Conservation (phyloP, 2,329 filamentous ascomycete species). For the Diaporthe destruens region DNA sequence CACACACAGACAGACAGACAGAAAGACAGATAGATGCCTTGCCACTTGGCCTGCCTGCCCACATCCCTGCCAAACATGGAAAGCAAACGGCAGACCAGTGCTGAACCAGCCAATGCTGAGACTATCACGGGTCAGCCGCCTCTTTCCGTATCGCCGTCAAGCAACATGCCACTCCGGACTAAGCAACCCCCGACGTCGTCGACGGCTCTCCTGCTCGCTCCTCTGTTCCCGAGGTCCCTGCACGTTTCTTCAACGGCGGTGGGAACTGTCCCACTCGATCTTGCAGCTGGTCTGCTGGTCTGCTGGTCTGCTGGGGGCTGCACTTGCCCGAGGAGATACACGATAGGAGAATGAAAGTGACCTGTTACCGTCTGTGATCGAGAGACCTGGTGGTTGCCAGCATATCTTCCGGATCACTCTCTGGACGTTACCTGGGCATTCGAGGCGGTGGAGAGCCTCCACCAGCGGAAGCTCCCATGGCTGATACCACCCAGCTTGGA, state of each 20-base stretch:
- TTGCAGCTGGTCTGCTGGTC: conserved; percentile 2
- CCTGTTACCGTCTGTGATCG: background rate
- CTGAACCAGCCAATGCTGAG: conserved; percentile 2
- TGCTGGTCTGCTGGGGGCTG: background rate
- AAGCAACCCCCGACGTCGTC: background rate
- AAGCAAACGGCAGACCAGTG: conserved; percentile 1
- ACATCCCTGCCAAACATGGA: background rate
- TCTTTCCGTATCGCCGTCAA: conserved; percentile 5
- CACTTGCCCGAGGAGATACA: conserved; percentile 8
- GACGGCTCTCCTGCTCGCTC: background rate
- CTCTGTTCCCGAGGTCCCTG: background rate
- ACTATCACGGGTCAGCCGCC: conserved; percentile 7
- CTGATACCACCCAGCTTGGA: background rate
- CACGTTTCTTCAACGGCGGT: background rate
- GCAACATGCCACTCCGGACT: conserved; percentile 11
- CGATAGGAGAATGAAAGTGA: background rate
- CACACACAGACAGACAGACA: background rate
- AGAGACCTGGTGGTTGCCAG: background rate
- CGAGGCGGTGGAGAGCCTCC: background rate
- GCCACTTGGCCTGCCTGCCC: background rate
- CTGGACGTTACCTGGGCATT: background rate
- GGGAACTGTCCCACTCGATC: conserved; percentile 20
- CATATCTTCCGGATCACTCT: background rate
- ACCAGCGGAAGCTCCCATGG: conserved; percentile 19
- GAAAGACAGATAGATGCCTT: background rate